Conservation (phyloP, 306 rosid species). For the Ormosia emarginata region DNA sequence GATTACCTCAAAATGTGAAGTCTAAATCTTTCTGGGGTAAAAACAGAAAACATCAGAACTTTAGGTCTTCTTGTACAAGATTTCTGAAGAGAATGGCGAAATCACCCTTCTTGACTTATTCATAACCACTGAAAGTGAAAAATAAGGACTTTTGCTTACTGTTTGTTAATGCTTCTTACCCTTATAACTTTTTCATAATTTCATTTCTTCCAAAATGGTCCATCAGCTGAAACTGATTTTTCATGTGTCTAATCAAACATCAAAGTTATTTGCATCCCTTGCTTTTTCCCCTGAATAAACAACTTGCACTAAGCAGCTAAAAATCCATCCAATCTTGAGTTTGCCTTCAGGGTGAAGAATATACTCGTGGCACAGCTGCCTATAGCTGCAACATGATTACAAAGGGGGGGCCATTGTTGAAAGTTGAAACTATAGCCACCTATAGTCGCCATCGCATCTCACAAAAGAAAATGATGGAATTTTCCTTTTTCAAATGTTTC, state of each 20-base stretch:
- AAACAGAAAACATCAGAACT: neutral
- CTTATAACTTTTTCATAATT: neutral
- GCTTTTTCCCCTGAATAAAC: neutral
- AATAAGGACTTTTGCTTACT: neutral
- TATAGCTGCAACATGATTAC: conserved; percentile 26
- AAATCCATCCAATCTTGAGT: neutral
- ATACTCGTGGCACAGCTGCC: conserved; percentile 18
- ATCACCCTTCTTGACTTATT: neutral
- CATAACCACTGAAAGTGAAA: conserved; percentile 3
- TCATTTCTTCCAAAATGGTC: neutral
- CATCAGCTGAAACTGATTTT: conserved; percentile 16
- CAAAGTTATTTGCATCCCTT: neutral
- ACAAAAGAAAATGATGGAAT: conserved; percentile 19
- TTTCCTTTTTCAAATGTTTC: conserved; percentile 23
- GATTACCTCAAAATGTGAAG: neutral
- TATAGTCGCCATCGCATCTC: conserved; percentile 35
- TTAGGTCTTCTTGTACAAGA: neutral
- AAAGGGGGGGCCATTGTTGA: conserved; percentile 32
- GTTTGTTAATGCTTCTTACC: neutral
- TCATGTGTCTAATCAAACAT: conserved; percentile 27
- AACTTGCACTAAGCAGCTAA: neutral
- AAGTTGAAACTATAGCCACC: conserved; percentile 25
- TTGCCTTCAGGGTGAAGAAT: conserved; percentile 31
- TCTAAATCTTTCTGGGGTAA: neutral
- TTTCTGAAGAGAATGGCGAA: neutral